These are phyloP conservation scores for Colletotrichum sp. DNA, from an alignment of 2,329 filamentous ascomycete genomes.

Conservation along the genomic window DNA sequence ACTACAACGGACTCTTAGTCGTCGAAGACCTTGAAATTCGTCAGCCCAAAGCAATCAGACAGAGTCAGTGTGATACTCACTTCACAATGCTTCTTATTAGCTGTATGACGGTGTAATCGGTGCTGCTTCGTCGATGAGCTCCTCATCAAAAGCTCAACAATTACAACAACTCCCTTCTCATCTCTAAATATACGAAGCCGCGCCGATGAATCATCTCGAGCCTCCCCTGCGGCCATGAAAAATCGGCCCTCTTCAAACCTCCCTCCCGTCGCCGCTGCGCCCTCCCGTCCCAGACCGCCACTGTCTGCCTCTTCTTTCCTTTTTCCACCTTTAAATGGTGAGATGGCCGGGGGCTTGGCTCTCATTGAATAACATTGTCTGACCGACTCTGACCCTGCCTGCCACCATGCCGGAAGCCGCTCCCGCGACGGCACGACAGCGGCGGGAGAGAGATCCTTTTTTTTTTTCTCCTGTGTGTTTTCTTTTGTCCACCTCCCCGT, in stretches of 20 bases:
- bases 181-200: not conserved
- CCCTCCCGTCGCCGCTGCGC: not conserved
- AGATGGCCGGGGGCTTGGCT: not conserved
- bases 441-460: not conserved
- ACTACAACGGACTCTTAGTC: too few species aligned
- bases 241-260: not conserved
- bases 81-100: fast-evolving
- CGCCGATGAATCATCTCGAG: not conserved
- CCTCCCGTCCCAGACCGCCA: slow-evolving; percentile 15
- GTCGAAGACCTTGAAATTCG: not conserved
- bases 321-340: not conserved
- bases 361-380: not conserved
- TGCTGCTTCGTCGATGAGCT: not conserved
- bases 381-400: not conserved
- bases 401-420: slow-evolving; percentile 4
- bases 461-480: not conserved
- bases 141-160: not conserved
- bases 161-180: not conserved
- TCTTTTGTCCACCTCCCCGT: not conserved
- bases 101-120: fast-evolving
- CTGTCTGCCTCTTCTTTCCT: slow-evolving; percentile 9
- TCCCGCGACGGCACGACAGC: not conserved
- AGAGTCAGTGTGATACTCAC: not conserved
- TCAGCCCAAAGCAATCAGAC: not conserved
- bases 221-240: not conserved